Evolutionary conservation across 106 monocot genomes (phyloP).

Genomic region (Apostasia shenzhenica): DNA sequence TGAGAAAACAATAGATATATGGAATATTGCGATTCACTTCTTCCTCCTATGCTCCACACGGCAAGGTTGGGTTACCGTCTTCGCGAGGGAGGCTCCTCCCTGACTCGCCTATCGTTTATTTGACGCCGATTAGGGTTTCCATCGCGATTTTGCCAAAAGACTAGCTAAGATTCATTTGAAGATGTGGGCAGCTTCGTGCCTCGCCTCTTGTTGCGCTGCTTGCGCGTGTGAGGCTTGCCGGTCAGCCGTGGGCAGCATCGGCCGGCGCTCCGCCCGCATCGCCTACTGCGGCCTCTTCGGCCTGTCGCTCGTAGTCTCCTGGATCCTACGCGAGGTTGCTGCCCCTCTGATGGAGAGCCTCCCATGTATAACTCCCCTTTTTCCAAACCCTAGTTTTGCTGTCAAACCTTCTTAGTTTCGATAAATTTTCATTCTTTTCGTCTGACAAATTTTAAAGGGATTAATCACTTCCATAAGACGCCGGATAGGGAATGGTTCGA

Average conservation of each 20-base stretch:
- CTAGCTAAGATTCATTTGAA: neutral
- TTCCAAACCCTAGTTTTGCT: neutral
- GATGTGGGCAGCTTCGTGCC: constrained; percentile 99
- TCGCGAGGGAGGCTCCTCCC: too few species aligned
- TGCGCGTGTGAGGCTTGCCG: constrained; percentile 99
- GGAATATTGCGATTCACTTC: too few species aligned
- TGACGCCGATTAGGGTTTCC: too few species aligned
- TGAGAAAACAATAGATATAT: too few species aligned
- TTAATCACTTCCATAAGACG: constrained; percentile 86
- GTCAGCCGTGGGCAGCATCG: constrained; percentile 82
- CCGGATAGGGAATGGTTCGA: constrained; percentile 97
- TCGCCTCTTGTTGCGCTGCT: constrained; percentile 96
- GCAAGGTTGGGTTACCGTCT: too few species aligned
- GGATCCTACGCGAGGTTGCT: constrained; percentile 91
- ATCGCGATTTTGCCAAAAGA: neutral
- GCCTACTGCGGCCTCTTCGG: constrained; percentile 98
- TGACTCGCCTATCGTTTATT: too few species aligned
- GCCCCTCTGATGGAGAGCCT: constrained; percentile 87
- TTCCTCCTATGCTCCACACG: too few species aligned
- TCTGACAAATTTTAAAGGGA: constrained; percentile 38
- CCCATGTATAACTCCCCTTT: constrained; percentile 48
- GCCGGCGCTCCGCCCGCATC: constrained; percentile 94
- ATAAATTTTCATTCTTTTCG: neutral
- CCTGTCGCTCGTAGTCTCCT: constrained; percentile 92
- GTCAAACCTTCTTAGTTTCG: neutral